Evolutionary conservation across 352 stramenopile species (phyloP).

Genomic region (Sclerospora graminicola): DNA sequence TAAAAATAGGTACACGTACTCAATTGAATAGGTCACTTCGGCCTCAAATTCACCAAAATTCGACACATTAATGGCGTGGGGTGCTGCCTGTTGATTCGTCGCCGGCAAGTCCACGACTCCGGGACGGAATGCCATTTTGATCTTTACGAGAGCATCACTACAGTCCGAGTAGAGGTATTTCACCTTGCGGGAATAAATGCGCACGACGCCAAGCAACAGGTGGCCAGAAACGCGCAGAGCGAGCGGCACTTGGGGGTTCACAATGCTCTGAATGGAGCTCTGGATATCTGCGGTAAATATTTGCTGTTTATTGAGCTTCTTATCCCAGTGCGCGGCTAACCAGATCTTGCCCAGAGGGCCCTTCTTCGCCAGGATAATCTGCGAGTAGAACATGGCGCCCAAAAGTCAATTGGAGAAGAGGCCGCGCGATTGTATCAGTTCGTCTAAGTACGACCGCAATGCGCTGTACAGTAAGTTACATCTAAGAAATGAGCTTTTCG

Average conservation of each 20-base stretch:
- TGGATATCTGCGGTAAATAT: slow-evolving; percentile 97
- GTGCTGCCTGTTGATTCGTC: slow-evolving; percentile 49
- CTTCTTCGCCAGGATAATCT: slow-evolving; percentile 99
- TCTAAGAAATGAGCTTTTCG: no score
- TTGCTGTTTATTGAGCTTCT: slow-evolving; percentile 97
- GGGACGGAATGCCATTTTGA: slow-evolving; percentile 94
- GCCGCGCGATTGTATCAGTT: background rate
- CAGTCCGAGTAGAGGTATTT: slow-evolving; percentile 98
- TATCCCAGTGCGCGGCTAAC: slow-evolving; percentile 98
- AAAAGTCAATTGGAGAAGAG: background rate
- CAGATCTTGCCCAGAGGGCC: slow-evolving; percentile 98
- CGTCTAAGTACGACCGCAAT: slow-evolving; percentile 4
- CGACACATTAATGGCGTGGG: slow-evolving; percentile 73
- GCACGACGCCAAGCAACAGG: slow-evolving; percentile 95
- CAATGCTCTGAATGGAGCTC: slow-evolving; percentile 93
- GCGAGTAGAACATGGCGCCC: slow-evolving; percentile 97
- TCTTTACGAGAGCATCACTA: slow-evolving; percentile 98
- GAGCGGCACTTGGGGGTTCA: slow-evolving; percentile 94
- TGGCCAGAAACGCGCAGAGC: slow-evolving; percentile 96
- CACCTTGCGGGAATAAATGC: slow-evolving; percentile 97
- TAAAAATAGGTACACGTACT: no score
- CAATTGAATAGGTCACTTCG: slow-evolving; percentile 75
- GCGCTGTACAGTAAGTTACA: no score
- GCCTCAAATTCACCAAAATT: slow-evolving; percentile 82
- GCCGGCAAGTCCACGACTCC: slow-evolving; percentile 70